phyloP scores from a whole-genome alignment of 345 rosid species.

The Salix caprea region DNA sequence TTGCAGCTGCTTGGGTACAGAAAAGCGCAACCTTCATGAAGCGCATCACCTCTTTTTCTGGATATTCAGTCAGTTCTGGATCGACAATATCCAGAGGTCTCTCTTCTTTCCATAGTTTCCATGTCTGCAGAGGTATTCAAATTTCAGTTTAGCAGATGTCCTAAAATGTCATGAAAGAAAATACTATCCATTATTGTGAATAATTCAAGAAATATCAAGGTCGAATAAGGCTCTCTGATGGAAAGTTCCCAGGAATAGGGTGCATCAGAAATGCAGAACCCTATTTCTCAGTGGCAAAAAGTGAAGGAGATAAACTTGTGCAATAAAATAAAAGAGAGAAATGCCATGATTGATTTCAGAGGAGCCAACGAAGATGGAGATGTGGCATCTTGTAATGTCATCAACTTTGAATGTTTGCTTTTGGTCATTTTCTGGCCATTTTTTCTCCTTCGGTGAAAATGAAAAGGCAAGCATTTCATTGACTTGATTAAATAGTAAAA shows the following conservation, averaged over 20 bases:
- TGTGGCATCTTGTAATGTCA: too few species aligned
- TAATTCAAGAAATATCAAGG: neutral
- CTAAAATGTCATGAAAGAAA: neutral
- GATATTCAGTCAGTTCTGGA: slow-evolving; percentile 52
- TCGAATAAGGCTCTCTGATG: neutral
- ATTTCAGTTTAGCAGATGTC: neutral
- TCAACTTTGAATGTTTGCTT: neutral
- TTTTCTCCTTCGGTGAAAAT: too few species aligned
- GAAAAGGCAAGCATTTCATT: too few species aligned
- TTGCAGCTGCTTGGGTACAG: slow-evolving; percentile 71
- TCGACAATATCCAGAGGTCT: slow-evolving; percentile 70
- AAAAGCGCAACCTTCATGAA: slow-evolving; percentile 76
- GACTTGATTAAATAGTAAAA: too few species aligned
- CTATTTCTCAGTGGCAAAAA: neutral
- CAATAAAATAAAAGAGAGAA: neutral
- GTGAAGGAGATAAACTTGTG: neutral
- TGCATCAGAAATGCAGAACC: neutral
- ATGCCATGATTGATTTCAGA: neutral
- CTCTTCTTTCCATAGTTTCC: slow-evolving; percentile 73
- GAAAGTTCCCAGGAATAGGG: neutral
- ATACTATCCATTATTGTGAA: neutral
- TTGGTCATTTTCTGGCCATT: neutral
- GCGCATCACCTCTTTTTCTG: slow-evolving; percentile 53
- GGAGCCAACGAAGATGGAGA: too few species aligned
- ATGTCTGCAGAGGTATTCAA: slow-evolving; percentile 51